Base-by-base conservation (phyloP, 2,329 filamentous ascomycete genomes). In the Gnomoniopsis sp. region DNA sequence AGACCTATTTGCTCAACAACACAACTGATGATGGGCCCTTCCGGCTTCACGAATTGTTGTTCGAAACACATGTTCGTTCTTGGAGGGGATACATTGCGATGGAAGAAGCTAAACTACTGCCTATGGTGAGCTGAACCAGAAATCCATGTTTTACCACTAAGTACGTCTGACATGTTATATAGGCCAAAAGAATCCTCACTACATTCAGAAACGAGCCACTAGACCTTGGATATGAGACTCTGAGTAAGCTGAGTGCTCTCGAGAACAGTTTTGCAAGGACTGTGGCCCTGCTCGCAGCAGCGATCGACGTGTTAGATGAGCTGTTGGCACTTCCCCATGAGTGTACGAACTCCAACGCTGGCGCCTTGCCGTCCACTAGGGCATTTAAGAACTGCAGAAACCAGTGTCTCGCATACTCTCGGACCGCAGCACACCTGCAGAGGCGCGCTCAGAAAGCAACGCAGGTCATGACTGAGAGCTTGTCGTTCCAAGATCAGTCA, bases 401-500 rank as follows among this genome's bases (percentile, higher is more conserved):
- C 3, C 62, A 63, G 14, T 36, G 33, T 36, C 7, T 36, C 14
- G 33, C 33, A 14, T 58, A 63, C 49, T 65, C 64, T 33, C 66
- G 65, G 2, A 65, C 66, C 1, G 65, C 69, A 12, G 51, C 53
- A 1, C 64, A 67, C 43, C 54, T 70, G 3, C 65, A 66, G 22
- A 58, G 65, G 11, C 65, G 68, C n/a, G 62, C 65, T 1, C 65
- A 68, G 38, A 63, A 64, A 0, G 67, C 69, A 0, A 62, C 66
- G 3, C 66, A 68, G 30, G 65, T 71, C 1, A 55, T 70, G 21
- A 58, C 67, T 1, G 64, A 69, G 21, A 70, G 68, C 2, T 58
- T 70, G 36, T 67, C 66, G 1, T 67, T 69, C 33, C 65, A 66
- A 34, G 69, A 71, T 55, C 69, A 70, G 53, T 61, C 68, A 6